Evolutionary conservation across 1,284 basidiomycete species (phyloP).

Genomic region (Veloporphyrellus conicus): DNA sequence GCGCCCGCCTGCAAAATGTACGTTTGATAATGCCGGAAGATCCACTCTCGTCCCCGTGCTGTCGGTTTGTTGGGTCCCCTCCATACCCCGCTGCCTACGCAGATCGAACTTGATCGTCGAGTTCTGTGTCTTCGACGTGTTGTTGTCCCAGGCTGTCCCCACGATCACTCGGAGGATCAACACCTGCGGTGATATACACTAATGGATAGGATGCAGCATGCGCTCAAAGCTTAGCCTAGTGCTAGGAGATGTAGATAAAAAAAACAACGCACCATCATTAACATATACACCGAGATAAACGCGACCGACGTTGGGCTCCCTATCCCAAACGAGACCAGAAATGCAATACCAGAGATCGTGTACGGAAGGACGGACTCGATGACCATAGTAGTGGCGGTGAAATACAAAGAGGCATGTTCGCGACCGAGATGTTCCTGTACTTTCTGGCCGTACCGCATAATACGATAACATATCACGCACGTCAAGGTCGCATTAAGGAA

Average conservation of each 20-base stretch:
- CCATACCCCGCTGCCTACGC: background rate
- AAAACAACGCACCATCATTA: conserved; percentile 20
- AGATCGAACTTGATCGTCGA: conserved; percentile 16
- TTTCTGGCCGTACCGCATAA: conserved; percentile 12
- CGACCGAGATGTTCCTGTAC: conserved; percentile 12
- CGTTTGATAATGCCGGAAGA: conserved; percentile 5
- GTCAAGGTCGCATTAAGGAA: conserved; percentile 21
- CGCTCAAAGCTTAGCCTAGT: background rate
- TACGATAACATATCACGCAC: conserved; percentile 25
- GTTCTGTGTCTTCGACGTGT: background rate
- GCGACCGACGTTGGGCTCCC: conserved; percentile 7
- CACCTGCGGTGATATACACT: conserved; percentile 33
- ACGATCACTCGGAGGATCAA: conserved; percentile 24
- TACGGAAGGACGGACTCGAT: conserved; percentile 29
- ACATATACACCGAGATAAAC: conserved; percentile 19
- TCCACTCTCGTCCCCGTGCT: background rate
- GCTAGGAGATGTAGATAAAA: too few species aligned
- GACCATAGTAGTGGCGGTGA: conserved; percentile 13
- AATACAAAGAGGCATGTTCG: conserved; percentile 21
- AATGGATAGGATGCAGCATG: background rate
- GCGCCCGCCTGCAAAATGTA: background rate
- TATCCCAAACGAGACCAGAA: conserved; percentile 20
- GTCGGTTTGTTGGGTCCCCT: background rate
- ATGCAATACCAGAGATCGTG: conserved; percentile 27
- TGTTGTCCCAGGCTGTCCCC: conserved; percentile 13